phyloP scores from a whole-genome alignment of 1,284 basidiomycete species.

The Ceraceosorus bombacis region DNA sequence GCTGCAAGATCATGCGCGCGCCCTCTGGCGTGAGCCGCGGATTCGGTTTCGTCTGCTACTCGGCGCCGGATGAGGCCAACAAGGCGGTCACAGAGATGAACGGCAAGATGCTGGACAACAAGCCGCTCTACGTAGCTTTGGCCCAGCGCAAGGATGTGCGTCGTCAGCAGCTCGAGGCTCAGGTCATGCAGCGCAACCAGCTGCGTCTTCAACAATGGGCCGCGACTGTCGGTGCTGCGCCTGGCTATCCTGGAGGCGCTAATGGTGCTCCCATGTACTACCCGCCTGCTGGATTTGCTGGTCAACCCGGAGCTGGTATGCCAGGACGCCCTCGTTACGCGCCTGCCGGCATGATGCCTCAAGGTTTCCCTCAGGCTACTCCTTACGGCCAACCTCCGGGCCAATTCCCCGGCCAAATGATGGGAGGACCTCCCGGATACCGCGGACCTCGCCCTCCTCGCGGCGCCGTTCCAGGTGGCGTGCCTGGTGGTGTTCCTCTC shows the following conservation, averaged over 20 bases:
- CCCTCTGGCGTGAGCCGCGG: constrained; percentile 72
- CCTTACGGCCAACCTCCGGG: constrained; percentile 43
- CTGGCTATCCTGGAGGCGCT: constrained; percentile 38
- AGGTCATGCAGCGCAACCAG: constrained; percentile 53
- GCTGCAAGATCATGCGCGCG: constrained; percentile 98
- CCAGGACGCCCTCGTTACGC: constrained; percentile 45
- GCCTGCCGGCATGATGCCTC: constrained; percentile 47
- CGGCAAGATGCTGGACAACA: constrained; percentile 99
- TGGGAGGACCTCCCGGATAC: constrained; percentile 40
- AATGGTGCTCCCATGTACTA: constrained; percentile 42
- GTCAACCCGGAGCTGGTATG: constrained; percentile 38
- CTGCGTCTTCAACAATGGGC: constrained; percentile 47
- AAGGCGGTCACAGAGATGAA: constrained; percentile 99
- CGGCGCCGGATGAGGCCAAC: constrained; percentile 95
- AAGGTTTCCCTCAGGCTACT: constrained; percentile 39
- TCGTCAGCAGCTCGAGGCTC: constrained; percentile 95
- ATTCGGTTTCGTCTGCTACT: constrained; percentile 99
- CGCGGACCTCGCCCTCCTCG: constrained; percentile 41
- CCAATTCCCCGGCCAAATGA: constrained; percentile 44
- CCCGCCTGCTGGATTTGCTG: constrained; percentile 45
- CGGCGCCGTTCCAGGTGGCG: constrained; percentile 22
- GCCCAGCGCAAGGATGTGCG: constrained; percentile 98
- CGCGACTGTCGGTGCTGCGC: constrained; percentile 38
- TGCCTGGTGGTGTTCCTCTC: constrained; percentile 8
- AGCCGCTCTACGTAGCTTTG: constrained; percentile 96